Evolutionary conservation across 306 rosid genomes (phyloP).

Genomic region (Begonia peltatifolia): DNA sequence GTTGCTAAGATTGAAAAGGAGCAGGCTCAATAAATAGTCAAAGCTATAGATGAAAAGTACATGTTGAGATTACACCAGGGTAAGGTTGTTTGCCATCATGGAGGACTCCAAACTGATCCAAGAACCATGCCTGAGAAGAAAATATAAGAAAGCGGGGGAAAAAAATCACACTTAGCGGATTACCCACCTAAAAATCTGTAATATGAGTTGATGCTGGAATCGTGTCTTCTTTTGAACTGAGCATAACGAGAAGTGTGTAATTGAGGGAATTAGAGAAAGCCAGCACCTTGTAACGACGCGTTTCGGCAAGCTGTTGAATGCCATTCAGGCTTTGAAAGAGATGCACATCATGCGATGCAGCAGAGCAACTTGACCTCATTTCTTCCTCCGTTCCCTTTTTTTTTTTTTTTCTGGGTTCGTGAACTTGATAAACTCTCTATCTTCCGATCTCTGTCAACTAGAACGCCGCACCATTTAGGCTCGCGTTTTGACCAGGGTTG

Average conservation of each 20-base stretch:
- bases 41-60: constrained; percentile 22
- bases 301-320: constrained; percentile 55
- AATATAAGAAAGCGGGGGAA: too few species aligned
- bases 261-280: not conserved
- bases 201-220: too few species aligned
- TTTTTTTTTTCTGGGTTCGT: too few species aligned
- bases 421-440: too few species aligned
- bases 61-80: constrained; percentile 63
- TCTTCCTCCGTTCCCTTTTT: not conserved
- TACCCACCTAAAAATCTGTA: too few species aligned
- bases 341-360: constrained; percentile 19
- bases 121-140: constrained; percentile 58
- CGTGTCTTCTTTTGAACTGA: too few species aligned
- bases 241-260: not conserved
- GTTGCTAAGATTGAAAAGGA: too few species aligned
- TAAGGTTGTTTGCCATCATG: constrained; percentile 94
- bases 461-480: too few species aligned
- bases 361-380: constrained; percentile 42
- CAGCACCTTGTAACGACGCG: constrained; percentile 53
- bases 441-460: too few species aligned
- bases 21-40: not conserved
- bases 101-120: constrained; percentile 94
- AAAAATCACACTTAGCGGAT: too few species aligned
- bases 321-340: constrained; percentile 46
- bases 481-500: too few species aligned